A percentile compares a stretch with the other conserved stretches of the same genome.
These are phyloP conservation scores for Lentinula novae-zelandiae DNA, from an alignment of 1,284 basidiomycete species.

Conservation along the genomic window DNA sequence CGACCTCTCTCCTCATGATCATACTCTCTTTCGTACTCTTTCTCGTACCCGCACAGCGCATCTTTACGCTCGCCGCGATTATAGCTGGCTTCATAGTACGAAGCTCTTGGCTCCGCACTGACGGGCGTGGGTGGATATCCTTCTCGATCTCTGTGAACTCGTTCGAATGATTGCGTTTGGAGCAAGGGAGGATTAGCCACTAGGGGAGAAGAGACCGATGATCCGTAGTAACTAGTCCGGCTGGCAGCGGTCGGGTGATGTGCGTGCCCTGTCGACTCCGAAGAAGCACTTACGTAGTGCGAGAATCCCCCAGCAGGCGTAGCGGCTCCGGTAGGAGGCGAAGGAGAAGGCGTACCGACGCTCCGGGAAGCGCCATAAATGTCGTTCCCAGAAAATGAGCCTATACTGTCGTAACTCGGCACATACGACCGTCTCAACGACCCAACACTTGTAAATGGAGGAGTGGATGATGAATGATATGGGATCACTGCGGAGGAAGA, in stretches of 20 bases:
- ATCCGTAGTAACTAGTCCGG: slow-evolving; percentile 7
- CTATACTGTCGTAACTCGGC: slow-evolving; percentile 43
- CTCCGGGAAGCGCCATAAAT: slow-evolving; percentile 45
- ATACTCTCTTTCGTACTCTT: slow-evolving; percentile 12
- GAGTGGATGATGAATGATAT: slow-evolving; percentile 20
- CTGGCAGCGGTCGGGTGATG: background rate
- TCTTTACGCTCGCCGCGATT: slow-evolving; percentile 8
- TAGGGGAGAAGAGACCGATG: slow-evolving; percentile 14
- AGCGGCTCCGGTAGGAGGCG: slow-evolving; percentile 48
- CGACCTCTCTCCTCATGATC: slow-evolving; percentile 10
- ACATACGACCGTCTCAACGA: slow-evolving; percentile 19
- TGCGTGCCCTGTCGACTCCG: slow-evolving; percentile 1
- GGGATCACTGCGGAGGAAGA: slow-evolving; percentile 4
- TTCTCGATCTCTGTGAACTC: slow-evolving; percentile 12
- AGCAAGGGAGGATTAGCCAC: slow-evolving; percentile 12
- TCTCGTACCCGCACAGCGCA: background rate
- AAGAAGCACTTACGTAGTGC: slow-evolving; percentile 35
- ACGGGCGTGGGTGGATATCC: slow-evolving; percentile 10
- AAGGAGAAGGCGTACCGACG: slow-evolving; percentile 53
- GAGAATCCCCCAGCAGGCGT: slow-evolving; percentile 36
- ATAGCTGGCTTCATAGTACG: slow-evolving; percentile 9
- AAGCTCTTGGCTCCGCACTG: slow-evolving; percentile 8
- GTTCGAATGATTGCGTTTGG: slow-evolving; percentile 12
- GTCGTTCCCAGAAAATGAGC: slow-evolving; percentile 49
- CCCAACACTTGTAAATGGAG: slow-evolving; percentile 6